Percentiles rank a stretch among this genome's conserved stretches.
Evolutionary conservation across 2,329 filamentous ascomycete genomes (phyloP).

Genomic region (Penicillium fuscoglaucum): DNA sequence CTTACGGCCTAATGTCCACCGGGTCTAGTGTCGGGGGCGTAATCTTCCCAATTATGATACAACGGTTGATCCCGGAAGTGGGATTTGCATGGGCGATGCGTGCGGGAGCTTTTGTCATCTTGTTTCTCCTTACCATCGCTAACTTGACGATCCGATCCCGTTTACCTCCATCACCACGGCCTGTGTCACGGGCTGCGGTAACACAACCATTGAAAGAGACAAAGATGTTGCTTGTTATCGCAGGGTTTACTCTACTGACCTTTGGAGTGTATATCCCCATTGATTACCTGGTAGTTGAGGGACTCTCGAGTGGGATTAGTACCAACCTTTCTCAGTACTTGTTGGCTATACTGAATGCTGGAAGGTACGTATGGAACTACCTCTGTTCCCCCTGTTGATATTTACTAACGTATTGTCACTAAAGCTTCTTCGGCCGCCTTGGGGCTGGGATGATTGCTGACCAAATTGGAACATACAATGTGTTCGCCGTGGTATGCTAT

Average conservation of each 20-base stretch:
- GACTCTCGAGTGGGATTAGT: constrained; percentile 18
- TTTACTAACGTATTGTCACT: background rate
- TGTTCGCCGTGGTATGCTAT: background rate
- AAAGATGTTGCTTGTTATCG: constrained; percentile 24
- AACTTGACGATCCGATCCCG: constrained; percentile 53
- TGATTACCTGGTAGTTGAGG: constrained; percentile 22
- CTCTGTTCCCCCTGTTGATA: background rate
- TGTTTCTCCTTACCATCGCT: constrained; percentile 56
- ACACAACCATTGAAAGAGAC: constrained; percentile 15
- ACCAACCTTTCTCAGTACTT: constrained; percentile 19
- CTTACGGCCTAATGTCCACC: constrained; percentile 53
- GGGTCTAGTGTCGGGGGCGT: constrained; percentile 59
- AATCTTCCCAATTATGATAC: constrained; percentile 62
- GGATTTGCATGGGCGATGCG: constrained; percentile 60
- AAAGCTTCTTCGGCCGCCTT: background rate
- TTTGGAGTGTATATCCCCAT: constrained; percentile 34
- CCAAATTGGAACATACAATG: background rate
- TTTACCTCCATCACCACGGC: constrained; percentile 31
- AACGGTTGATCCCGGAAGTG: constrained; percentile 52
- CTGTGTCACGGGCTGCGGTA: background rate
- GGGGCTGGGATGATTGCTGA: background rate
- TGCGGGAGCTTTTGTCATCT: constrained; percentile 59
- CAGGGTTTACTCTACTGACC: constrained; percentile 29
- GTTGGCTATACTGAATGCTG: constrained; percentile 24
- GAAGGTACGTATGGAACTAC: background rate